Conservation (phyloP, 1,139 yeast genomes). For the Sporopachydermia cereana region DNA sequence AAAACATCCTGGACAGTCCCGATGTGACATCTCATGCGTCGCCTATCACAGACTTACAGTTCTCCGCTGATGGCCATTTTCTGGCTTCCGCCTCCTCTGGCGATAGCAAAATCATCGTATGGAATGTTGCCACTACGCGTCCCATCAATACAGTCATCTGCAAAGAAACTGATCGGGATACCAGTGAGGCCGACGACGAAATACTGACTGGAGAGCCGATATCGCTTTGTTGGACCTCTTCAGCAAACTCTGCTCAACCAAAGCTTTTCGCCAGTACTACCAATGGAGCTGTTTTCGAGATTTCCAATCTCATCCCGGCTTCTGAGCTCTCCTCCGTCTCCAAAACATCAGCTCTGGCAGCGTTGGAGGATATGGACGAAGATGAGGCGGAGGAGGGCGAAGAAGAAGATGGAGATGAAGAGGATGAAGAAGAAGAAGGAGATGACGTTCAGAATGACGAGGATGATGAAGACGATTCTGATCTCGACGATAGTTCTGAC, state of each 20-base stretch:
- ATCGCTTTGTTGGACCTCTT: not conserved
- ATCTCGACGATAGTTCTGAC: no score
- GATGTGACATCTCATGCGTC: conserved; percentile 20
- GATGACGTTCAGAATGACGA: conserved; percentile 13
- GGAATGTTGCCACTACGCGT: conserved; percentile 33
- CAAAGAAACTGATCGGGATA: not conserved
- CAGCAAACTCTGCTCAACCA: not conserved
- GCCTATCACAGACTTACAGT: conserved; percentile 38
- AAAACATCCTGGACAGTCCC: conserved; percentile 12
- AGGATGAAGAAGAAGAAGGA: conserved; percentile 18
- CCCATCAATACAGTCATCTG: conserved; percentile 10
- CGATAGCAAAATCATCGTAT: conserved; percentile 40
- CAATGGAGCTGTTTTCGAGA: not conserved
- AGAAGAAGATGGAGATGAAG: conserved; percentile 19
- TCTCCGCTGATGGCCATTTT: conserved; percentile 50
- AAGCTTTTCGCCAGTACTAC: not conserved
- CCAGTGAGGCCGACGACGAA: not conserved
- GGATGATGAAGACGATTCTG: conserved; percentile 22
- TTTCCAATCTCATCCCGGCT: not conserved
- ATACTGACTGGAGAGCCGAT: not conserved
- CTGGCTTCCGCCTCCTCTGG: conserved; percentile 41
- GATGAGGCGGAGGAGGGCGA: conserved; percentile 15
- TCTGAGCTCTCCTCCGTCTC: conserved; percentile 6
- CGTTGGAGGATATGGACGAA: not conserved
- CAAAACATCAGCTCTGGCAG: conserved; percentile 12